phyloP scores from a whole-genome alignment of 2,329 filamentous ascomycete species.

The Endocalyx cinctus region DNA sequence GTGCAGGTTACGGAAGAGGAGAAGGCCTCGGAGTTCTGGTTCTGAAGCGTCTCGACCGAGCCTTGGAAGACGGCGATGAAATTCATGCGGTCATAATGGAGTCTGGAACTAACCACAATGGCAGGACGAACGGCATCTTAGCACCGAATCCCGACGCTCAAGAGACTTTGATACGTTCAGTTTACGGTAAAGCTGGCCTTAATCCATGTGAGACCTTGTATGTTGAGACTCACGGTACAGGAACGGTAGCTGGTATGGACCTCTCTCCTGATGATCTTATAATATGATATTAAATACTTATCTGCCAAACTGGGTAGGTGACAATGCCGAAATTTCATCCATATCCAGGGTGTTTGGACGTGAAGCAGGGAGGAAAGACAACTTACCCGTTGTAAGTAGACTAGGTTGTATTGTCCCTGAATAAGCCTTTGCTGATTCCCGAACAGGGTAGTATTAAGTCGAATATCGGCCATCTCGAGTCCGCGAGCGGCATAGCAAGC shows the following conservation, averaged over 20 bases:
- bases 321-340: neutral
- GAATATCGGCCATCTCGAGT: constrained; percentile 1
- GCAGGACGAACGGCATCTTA: neutral
- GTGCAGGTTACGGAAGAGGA: constrained; percentile 11
- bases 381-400: too few relatives aligned
- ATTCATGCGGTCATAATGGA: neutral
- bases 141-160: neutral
- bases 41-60: constrained; percentile 7
- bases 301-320: too few relatives aligned
- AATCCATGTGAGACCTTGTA: neutral
- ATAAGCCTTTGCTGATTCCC: neutral
- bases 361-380: too few relatives aligned
- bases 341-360: too few relatives aligned
- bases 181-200: neutral
- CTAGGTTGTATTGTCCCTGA: too few relatives aligned
- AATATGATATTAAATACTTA: too few relatives aligned
- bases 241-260: constrained; percentile 1
- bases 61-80: constrained; percentile 1
- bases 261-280: too few relatives aligned
- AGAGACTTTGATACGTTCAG: neutral
- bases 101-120: neutral
- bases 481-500: neutral
- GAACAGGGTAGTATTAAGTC: neutral
- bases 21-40: constrained; percentile 10
- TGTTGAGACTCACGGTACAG: constrained; percentile 1